A percentile compares a stretch with the other conserved stretches of the same genome.
Conservation (phyloP, 164 flowering plant species). For the Warburgia ugandensis region DNA sequence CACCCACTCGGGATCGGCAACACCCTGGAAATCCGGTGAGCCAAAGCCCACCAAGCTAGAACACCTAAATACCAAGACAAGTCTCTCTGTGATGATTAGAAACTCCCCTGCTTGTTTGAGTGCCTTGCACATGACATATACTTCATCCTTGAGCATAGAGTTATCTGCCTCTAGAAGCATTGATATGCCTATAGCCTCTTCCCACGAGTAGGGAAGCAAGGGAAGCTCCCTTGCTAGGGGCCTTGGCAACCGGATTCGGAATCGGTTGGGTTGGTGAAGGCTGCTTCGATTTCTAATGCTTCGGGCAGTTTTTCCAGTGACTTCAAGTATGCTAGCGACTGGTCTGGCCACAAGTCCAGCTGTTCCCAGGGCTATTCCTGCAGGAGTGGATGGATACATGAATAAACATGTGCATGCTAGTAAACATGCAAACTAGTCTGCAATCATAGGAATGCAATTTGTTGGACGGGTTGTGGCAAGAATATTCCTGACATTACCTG, state of each 20-base stretch:
- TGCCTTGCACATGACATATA: slow-evolving; percentile 55
- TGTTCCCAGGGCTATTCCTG: slow-evolving; percentile 84
- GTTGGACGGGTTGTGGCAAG: too few relatives aligned
- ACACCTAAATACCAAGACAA: slow-evolving; percentile 53
- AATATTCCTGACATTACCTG: slow-evolving; percentile 48
- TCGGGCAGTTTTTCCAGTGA: slow-evolving; percentile 92
- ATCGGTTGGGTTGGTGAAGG: slow-evolving; percentile 38
- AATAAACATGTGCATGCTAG: slow-evolving; percentile 2
- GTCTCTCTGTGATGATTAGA: slow-evolving; percentile 52
- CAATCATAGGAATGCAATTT: too few relatives aligned
- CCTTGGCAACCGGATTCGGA: slow-evolving; percentile 76
- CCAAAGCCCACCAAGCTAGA: slow-evolving; percentile 48
- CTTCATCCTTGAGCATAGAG: slow-evolving; percentile 48
- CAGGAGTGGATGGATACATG: slow-evolving; percentile 4
- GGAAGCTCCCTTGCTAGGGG: slow-evolving; percentile 61
- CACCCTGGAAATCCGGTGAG: slow-evolving; percentile 52
- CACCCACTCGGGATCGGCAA: slow-evolving; percentile 64
- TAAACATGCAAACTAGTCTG: too few relatives aligned
- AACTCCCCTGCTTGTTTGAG: slow-evolving; percentile 64
- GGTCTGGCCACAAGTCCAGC: slow-evolving; percentile 93
- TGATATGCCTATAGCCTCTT: slow-evolving; percentile 78
- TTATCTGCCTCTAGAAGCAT: slow-evolving; percentile 51
- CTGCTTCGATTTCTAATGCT: slow-evolving; percentile 87
- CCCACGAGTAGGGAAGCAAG: slow-evolving; percentile 83
- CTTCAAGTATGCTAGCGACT: slow-evolving; percentile 91